phyloP scores from a whole-genome alignment of 169 alveolate species.

The Plasmodium inui region DNA sequence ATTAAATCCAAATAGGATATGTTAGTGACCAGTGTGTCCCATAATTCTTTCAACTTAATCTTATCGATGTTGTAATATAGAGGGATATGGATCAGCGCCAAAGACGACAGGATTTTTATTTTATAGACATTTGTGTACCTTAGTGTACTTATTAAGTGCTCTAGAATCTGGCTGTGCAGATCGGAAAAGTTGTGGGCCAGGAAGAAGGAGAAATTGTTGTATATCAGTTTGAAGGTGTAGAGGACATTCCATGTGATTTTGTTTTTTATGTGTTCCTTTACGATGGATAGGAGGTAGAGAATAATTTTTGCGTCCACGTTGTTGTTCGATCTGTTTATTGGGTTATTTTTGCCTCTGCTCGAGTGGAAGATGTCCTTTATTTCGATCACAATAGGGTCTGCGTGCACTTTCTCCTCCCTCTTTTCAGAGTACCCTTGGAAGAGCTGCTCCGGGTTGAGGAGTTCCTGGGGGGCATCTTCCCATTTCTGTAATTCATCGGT shows the following conservation, averaged over 20 bases:
- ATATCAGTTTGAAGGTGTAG: constrained; percentile 68
- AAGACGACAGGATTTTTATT: constrained; percentile 72
- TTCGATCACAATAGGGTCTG: constrained; percentile 24
- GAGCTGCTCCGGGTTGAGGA: background rate
- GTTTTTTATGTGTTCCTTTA: constrained; percentile 62
- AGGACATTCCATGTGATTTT: constrained; percentile 76
- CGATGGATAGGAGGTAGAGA: constrained; percentile 63
- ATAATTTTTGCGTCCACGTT: constrained; percentile 67
- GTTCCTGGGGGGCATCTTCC: background rate
- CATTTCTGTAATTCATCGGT: background rate
- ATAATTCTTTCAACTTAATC: constrained; percentile 33
- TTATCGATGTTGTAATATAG: constrained; percentile 49
- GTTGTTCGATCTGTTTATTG: constrained; percentile 14
- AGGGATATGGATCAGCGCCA: constrained; percentile 73
- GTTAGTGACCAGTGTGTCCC: constrained; percentile 52
- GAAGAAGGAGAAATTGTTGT: constrained; percentile 70
- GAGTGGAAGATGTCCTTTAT: constrained; percentile 37
- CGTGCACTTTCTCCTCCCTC: background rate
- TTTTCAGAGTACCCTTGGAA: constrained; percentile 33
- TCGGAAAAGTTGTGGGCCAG: constrained; percentile 41
- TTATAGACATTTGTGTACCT: constrained; percentile 74
- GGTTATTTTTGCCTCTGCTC: background rate
- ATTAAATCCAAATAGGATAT: constrained; percentile 26
- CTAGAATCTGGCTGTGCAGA: constrained; percentile 42
- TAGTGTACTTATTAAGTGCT: constrained; percentile 44